Base-by-base conservation (phyloP, 371 early-diverging fungal species). In the Parasitella parasitica region DNA sequence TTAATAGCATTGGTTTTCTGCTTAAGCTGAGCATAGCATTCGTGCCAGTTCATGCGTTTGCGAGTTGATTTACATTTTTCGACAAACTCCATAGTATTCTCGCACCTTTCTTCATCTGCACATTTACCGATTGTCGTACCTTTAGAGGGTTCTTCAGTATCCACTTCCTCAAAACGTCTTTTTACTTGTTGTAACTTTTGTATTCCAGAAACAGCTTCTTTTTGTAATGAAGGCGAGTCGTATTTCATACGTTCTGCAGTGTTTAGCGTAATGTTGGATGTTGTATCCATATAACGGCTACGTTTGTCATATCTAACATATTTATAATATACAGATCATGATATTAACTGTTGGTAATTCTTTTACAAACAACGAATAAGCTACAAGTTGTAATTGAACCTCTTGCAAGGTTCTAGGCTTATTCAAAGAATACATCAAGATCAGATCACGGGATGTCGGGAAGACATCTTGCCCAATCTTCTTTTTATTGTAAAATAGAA, bases 1-100 rank as follows among this genome's bases (percentile, higher is more conserved):
- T 56, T 55, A 50, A 62, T 62, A 62, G 56, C 63, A 56, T 62
- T 35, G 56, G 56, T 62, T 55, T 62, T 55, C 50, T 62, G 55
- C 50, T 62, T 48, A 26, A 62, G 63, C 50, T 55, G 56, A 62
- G 48, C 50, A 62, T 62, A 55, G 50, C 56, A 62, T 48, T 55
- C 56, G 49, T 56, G 49, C 63, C 63, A 62, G 38, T 55, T 55
- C 56, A 62, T 62, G 49, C 56, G 50, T 50, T 50, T 62, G 49
- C 49, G 37, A 37, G 56, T 62, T 61, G 55, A 55, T 56, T 55
- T 62, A 28, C 49, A 62, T 27, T 49, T 55, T 50, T 62, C 50
- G 38, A 62, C 56, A 55, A 62, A 63, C 56, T 37, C 22, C 57
- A 50, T 56, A 51, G 51, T 63, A 28, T 56, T 63, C 57, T 63